These are phyloP conservation scores for Alternaria panax DNA, from an alignment of 2,329 filamentous ascomycete species.

Conservation along the genomic window DNA sequence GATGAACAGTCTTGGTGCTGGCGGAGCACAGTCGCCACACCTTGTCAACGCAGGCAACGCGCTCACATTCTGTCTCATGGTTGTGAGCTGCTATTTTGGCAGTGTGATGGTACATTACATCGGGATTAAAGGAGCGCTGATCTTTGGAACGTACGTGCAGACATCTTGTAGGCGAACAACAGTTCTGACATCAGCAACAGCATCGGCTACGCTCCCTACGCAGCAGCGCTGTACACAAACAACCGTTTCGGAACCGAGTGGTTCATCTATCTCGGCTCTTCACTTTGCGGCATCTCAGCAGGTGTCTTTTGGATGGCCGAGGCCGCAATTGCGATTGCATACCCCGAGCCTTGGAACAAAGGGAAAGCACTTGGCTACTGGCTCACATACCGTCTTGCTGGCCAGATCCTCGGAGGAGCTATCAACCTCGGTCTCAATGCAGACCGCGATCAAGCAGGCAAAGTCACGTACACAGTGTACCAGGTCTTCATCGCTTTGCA, in stretches of 20 bases:
- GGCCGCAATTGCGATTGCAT: conserved; percentile 74
- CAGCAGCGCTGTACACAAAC: conserved; percentile 73
- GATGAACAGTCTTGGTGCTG: conserved; percentile 75
- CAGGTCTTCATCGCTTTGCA: conserved; percentile 76
- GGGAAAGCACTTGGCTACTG: conserved; percentile 67
- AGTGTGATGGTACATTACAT: conserved; percentile 70
- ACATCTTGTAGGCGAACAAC: background rate
- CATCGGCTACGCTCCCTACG: conserved; percentile 74
- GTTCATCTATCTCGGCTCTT: conserved; percentile 72
- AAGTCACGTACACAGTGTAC: conserved; percentile 73
- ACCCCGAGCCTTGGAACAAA: conserved; percentile 68
- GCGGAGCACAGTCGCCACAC: conserved; percentile 69
- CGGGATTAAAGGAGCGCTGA: conserved; percentile 73
- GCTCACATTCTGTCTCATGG: conserved; percentile 76
- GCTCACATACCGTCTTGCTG: conserved; percentile 67
- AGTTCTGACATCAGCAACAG: conserved; percentile 31
- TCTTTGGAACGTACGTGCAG: conserved; percentile 68
- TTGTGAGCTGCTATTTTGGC: conserved; percentile 72
- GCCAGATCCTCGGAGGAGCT: conserved; percentile 74
- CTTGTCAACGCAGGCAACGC: conserved; percentile 76
- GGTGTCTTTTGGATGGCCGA: conserved; percentile 81
- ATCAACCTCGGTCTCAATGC: conserved; percentile 74
- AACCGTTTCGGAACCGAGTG: conserved; percentile 74
- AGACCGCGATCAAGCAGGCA: conserved; percentile 63
- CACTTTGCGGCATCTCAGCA: conserved; percentile 72